Conservation (phyloP, 495 filamentous ascomycete genomes). For the Aspergillus carlsbadensis region DNA sequence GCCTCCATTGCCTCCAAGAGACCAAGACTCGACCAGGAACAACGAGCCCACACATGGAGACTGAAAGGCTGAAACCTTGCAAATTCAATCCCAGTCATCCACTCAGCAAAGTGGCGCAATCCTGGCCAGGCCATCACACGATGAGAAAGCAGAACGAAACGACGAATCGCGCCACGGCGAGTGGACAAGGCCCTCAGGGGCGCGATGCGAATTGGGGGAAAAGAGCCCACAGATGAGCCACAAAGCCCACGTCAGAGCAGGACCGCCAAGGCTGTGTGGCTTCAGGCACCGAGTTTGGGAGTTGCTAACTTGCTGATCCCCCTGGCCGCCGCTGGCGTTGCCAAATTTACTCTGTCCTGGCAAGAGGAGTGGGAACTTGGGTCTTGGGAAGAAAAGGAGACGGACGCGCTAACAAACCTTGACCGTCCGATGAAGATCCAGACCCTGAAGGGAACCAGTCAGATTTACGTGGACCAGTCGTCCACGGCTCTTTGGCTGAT, state of each 20-base stretch:
- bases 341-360: background rate
- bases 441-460: slow-evolving; percentile 9
- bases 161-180: background rate
- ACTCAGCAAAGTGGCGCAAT: background rate
- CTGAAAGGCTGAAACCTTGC: slow-evolving; percentile 1
- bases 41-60: background rate
- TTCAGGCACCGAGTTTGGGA: slow-evolving; percentile 14
- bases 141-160: background rate
- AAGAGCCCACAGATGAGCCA: background rate
- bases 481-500: background rate
- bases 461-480: background rate
- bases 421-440: slow-evolving; percentile 2
- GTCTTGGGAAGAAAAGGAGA: background rate
- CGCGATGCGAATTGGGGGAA: background rate
- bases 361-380: background rate
- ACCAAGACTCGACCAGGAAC: too few relatives aligned
- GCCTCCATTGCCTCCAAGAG: too few relatives aligned
- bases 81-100: background rate
- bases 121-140: background rate
- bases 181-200: slow-evolving; percentile 5
- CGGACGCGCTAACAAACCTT: slow-evolving; percentile 9
- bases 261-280: slow-evolving; percentile 3
- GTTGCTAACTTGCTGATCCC: slow-evolving; percentile 14
- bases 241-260: slow-evolving; percentile 6
- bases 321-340: slow-evolving; percentile 7